Evolutionary conservation across 2,329 filamentous ascomycete genomes (phyloP).

Genomic region (Colletotrichum eleusines): DNA sequence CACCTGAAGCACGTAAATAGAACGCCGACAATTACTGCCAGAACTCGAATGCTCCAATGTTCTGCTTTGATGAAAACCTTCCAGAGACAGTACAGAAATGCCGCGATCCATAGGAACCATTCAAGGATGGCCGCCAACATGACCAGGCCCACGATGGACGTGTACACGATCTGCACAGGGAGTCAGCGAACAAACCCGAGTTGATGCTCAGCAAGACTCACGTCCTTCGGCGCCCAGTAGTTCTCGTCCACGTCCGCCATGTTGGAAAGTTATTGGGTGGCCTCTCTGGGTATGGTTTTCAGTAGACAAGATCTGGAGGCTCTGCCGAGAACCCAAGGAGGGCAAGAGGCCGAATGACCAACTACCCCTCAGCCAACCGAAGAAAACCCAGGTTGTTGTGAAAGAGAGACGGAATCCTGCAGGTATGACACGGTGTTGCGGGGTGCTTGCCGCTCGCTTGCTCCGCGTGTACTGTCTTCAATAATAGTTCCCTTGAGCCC

Average conservation of each 20-base stretch:
- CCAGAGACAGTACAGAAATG: conserved; percentile 89
- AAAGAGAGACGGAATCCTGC: conserved; percentile 27
- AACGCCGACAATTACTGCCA: conserved; percentile 81
- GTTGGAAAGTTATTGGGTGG: conserved; percentile 32
- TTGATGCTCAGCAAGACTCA: conserved; percentile 44
- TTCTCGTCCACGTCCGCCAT: conserved; percentile 55
- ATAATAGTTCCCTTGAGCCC: neutral
- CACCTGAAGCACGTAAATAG: conserved; percentile 63
- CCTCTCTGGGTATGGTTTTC: neutral
- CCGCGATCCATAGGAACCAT: conserved; percentile 95
- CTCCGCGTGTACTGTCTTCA: conserved; percentile 17
- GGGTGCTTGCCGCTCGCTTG: conserved; percentile 33
- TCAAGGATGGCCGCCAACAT: conserved; percentile 89
- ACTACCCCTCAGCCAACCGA: neutral
- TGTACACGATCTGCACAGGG: conserved; percentile 79
- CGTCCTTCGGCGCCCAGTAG: conserved; percentile 64
- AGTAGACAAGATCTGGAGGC: neutral
- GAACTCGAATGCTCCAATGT: conserved; percentile 82
- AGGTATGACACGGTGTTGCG: conserved; percentile 18
- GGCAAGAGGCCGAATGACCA: neutral
- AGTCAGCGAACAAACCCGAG: conserved; percentile 39
- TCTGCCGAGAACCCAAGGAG: neutral
- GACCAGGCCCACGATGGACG: conserved; percentile 81
- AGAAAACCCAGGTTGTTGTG: conserved; percentile 18
- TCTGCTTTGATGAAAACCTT: conserved; percentile 93